These are phyloP conservation scores for Penicillium oxalicum DNA, from an alignment of 2,329 filamentous ascomycete genomes.

Conservation along the genomic window DNA sequence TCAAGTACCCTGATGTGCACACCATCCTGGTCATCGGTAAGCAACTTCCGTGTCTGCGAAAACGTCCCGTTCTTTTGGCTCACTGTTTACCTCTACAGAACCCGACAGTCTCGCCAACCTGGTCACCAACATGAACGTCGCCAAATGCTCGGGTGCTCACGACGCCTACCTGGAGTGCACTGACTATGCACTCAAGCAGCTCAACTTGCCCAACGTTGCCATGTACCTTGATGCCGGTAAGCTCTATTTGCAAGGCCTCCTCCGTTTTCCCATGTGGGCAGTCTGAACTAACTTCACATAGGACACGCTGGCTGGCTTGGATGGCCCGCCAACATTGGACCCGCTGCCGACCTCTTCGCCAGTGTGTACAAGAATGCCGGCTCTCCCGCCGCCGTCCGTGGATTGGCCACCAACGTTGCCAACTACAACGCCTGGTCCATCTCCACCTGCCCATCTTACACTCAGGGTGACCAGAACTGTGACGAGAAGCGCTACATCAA, in stretches of 20 bases:
- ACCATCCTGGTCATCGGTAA: slow-evolving; percentile 49
- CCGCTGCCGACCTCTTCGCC: slow-evolving; percentile 46
- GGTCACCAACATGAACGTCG: slow-evolving; percentile 53
- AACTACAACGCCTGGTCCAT: slow-evolving; percentile 55
- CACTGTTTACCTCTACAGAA: slow-evolving; percentile 42
- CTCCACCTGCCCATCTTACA: slow-evolving; percentile 41
- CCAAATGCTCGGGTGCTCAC: slow-evolving; percentile 51
- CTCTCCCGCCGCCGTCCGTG: slow-evolving; percentile 45
- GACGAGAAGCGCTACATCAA: slow-evolving; percentile 51
- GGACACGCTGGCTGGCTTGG: slow-evolving; percentile 59
- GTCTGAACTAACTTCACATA: slow-evolving; percentile 2
- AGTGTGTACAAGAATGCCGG: slow-evolving; percentile 44
- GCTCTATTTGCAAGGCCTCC: neutral
- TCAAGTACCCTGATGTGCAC: slow-evolving; percentile 48
- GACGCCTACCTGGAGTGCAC: slow-evolving; percentile 51
- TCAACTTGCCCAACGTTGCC: slow-evolving; percentile 57
- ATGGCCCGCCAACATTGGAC: slow-evolving; percentile 54
- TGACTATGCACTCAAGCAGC: slow-evolving; percentile 50
- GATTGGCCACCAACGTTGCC: slow-evolving; percentile 52
- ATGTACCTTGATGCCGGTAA: slow-evolving; percentile 58
- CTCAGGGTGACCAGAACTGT: slow-evolving; percentile 44
- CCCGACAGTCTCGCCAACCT: slow-evolving; percentile 59
- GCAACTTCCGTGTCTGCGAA: slow-evolving; percentile 1
- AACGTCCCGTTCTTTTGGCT: slow-evolving; percentile 18
- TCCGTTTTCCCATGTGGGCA: no score